These are phyloP conservation scores for Pulveroboletus sp. DNA, from an alignment of 768 basidiomycete genomes.

Conservation along the genomic window DNA sequence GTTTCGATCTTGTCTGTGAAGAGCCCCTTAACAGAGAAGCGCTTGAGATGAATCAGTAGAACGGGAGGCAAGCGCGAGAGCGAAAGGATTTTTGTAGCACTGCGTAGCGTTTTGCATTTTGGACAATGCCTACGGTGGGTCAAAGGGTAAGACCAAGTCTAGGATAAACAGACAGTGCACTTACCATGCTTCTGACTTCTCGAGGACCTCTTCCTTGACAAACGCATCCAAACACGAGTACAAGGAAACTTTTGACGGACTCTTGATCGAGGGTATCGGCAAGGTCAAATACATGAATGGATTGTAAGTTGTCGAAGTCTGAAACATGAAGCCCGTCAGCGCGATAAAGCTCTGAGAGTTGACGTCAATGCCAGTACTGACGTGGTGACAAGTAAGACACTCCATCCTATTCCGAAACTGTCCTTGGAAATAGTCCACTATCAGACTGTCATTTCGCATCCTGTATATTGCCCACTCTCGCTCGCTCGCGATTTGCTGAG, in stretches of 20 bases:
- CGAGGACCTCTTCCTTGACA: slow-evolving; percentile 84
- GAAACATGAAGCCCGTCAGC: slow-evolving; percentile 9
- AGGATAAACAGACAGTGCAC: slow-evolving; percentile 14
- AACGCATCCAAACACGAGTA: slow-evolving; percentile 85
- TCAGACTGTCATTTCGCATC: slow-evolving; percentile 84
- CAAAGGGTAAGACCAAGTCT: not conserved
- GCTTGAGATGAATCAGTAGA: slow-evolving; percentile 86
- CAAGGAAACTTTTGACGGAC: slow-evolving; percentile 58
- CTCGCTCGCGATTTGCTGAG: slow-evolving; percentile 83
- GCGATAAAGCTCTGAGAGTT: slow-evolving; percentile 2
- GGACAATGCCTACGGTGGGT: slow-evolving; percentile 79
- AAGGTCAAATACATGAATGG: slow-evolving; percentile 92
- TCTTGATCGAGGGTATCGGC: slow-evolving; percentile 70
- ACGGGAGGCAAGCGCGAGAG: slow-evolving; percentile 92
- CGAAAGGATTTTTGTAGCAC: slow-evolving; percentile 81
- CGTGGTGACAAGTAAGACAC: slow-evolving; percentile 87
- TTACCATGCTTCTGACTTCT: slow-evolving; percentile 92
- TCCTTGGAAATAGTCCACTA: slow-evolving; percentile 97
- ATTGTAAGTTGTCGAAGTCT: slow-evolving; percentile 98
- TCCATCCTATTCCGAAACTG: slow-evolving; percentile 89
- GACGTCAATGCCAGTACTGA: slow-evolving; percentile 30
- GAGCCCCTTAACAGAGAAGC: slow-evolving; percentile 84
- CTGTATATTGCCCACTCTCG: slow-evolving; percentile 92
- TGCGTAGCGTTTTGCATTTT: slow-evolving; percentile 82
- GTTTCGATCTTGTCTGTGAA: slow-evolving; percentile 98